A percentile compares a stretch with the other conserved stretches of the same genome.
phyloP scores from a whole-genome alignment of 768 basidiomycete species.

The Lentinus brumalis region DNA sequence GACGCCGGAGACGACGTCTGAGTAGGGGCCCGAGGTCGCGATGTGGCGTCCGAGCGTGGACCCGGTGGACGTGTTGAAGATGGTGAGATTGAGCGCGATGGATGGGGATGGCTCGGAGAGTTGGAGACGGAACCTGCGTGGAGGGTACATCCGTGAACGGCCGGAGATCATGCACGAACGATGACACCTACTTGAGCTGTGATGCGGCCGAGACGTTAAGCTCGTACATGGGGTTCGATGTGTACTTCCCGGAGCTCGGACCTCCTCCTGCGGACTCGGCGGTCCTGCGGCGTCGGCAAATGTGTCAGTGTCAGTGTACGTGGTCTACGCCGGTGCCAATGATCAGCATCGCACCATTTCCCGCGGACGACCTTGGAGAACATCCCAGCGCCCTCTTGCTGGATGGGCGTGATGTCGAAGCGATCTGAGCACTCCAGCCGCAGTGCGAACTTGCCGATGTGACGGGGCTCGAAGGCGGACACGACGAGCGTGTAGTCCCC shows the following conservation, averaged over 20 bases:
- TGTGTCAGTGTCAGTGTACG: background rate
- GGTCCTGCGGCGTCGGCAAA: constrained; percentile 46
- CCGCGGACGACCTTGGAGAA: constrained; percentile 70
- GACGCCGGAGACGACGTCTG: constrained; percentile 74
- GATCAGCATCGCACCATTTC: constrained; percentile 57
- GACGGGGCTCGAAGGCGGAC: constrained; percentile 78
- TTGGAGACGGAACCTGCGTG: constrained; percentile 67
- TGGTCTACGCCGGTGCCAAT: background rate
- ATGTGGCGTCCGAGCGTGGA: constrained; percentile 43
- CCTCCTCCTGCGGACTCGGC: constrained; percentile 62
- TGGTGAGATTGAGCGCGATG: constrained; percentile 59
- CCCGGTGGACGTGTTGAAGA: constrained; percentile 45
- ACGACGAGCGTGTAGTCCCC: constrained; percentile 85
- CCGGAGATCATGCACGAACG: background rate
- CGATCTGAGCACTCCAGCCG: constrained; percentile 61
- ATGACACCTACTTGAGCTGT: constrained; percentile 55
- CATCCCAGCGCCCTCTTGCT: constrained; percentile 92
- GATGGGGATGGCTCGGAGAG: constrained; percentile 46
- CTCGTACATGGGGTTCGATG: constrained; percentile 68
- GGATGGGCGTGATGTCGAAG: constrained; percentile 65
- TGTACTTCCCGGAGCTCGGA: constrained; percentile 67
- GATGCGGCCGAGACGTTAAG: constrained; percentile 53
- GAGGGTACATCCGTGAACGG: background rate
- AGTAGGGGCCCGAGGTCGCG: constrained; percentile 78
- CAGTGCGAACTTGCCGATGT: constrained; percentile 67